These are phyloP conservation scores for Ceratobasidium sp. DNA, from an alignment of 1,284 basidiomycete species.

Conservation along the genomic window DNA sequence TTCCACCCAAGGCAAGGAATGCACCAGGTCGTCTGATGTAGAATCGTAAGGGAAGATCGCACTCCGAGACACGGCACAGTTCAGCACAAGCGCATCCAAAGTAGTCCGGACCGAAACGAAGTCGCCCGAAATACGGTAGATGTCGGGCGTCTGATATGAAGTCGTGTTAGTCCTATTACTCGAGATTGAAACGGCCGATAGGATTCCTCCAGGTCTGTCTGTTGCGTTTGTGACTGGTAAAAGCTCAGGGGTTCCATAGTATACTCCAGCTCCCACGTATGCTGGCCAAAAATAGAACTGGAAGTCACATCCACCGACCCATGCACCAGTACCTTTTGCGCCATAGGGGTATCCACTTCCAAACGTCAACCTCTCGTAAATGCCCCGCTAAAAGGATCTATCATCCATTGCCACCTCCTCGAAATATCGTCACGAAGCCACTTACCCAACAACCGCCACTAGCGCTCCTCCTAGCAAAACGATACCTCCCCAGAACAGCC, in stretches of 20 bases:
- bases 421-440: constrained; percentile 64
- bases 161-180: neutral
- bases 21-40: constrained; percentile 6
- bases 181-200: constrained; percentile 21
- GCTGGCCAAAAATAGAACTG: constrained; percentile 38
- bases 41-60: constrained; percentile 37
- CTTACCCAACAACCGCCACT: constrained; percentile 31
- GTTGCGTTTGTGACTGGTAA: constrained; percentile 59
- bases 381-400: constrained; percentile 54
- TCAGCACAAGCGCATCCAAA: neutral
- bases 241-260: constrained; percentile 56
- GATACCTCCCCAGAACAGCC: constrained; percentile 17
- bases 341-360: constrained; percentile 5
- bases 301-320: constrained; percentile 21
- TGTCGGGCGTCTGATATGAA: too few species aligned
- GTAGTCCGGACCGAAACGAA: too few species aligned
- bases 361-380: constrained; percentile 53
- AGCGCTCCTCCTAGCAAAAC: constrained; percentile 29
- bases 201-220: constrained; percentile 56
- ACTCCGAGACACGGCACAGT: constrained; percentile 25
- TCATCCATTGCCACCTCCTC: too few species aligned
- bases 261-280: constrained; percentile 29
- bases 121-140: too few species aligned
- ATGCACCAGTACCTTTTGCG: constrained; percentile 1
- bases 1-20: constrained; percentile 30